phyloP scores from a whole-genome alignment of 306 rosid genomes.

The Pyrus bretschneideri region DNA sequence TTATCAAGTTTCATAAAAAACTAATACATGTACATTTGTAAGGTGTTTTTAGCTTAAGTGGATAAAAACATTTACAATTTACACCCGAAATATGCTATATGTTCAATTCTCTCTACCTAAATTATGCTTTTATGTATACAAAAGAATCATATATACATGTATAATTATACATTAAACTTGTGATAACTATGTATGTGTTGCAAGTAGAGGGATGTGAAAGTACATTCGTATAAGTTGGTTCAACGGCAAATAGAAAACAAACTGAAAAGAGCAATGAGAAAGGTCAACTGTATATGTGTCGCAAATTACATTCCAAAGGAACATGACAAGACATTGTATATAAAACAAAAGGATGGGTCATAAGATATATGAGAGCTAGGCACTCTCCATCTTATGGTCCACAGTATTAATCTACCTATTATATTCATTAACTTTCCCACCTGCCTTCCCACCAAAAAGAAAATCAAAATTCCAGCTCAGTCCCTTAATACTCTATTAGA shows the following conservation, averaged over 20 bases:
- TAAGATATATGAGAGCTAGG: constrained; percentile 1
- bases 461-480: constrained; percentile 12
- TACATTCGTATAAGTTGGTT: neutral
- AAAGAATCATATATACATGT: neutral
- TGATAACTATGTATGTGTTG: neutral
- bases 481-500: neutral
- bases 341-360: neutral
- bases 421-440: constrained; percentile 35
- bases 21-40: neutral
- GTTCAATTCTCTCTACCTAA: neutral
- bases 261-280: neutral
- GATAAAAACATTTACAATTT: too few species aligned
- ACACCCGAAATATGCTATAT: too few species aligned
- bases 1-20: too few species aligned
- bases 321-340: constrained; percentile 23
- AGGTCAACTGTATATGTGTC: neutral
- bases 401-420: neutral
- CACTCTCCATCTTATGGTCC: constrained; percentile 16
- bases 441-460: constrained; percentile 16
- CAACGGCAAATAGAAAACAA: neutral
- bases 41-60: too few species aligned
- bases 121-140: neutral
- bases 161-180: neutral
- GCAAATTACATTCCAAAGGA: neutral
- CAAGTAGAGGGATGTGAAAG: neutral